A percentile compares a stretch with the other conserved stretches of the same genome.
These are phyloP conservation scores for Ramichloridium luteum DNA, from an alignment of 2,329 filamentous ascomycete species.

Conservation along the genomic window DNA sequence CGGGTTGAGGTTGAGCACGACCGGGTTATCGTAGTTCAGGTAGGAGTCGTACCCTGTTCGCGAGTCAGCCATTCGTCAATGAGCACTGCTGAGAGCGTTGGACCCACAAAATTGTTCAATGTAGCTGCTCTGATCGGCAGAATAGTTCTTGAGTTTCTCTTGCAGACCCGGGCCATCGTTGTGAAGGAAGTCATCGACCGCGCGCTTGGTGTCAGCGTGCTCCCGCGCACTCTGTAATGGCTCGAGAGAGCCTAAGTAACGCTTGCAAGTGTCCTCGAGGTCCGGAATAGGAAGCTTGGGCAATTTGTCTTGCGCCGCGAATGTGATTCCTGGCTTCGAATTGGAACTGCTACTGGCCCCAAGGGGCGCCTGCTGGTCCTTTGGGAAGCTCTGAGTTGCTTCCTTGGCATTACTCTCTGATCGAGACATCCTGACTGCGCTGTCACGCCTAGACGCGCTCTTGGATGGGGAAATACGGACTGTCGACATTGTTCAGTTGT, in stretches of 20 bases:
- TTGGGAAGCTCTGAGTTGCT: slow-evolving; percentile 35
- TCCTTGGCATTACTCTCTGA: slow-evolving; percentile 44
- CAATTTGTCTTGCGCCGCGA: slow-evolving; percentile 74
- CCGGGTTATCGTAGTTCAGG: slow-evolving; percentile 92
- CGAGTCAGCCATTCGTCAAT: slow-evolving; percentile 2
- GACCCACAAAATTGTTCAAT: slow-evolving; percentile 95
- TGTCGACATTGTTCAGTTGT: slow-evolving; percentile 39
- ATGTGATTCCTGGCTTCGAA: slow-evolving; percentile 66
- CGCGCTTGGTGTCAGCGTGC: slow-evolving; percentile 67
- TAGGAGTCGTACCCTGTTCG: slow-evolving; percentile 90
- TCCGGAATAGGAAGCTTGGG: slow-evolving; percentile 90
- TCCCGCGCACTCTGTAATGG: slow-evolving; percentile 73
- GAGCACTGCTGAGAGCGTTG: background rate
- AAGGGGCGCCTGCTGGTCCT: slow-evolving; percentile 37
- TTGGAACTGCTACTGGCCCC: slow-evolving; percentile 39
- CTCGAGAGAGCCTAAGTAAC: slow-evolving; percentile 65
- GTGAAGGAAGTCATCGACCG: slow-evolving; percentile 71
- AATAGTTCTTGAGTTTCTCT: slow-evolving; percentile 81
- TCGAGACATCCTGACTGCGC: slow-evolving; percentile 30
- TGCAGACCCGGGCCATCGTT: slow-evolving; percentile 74
- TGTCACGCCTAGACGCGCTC: slow-evolving; percentile 20
- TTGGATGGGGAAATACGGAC: slow-evolving; percentile 30
- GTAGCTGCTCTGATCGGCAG: slow-evolving; percentile 81
- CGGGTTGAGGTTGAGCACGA: slow-evolving; percentile 92
- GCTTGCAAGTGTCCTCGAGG: slow-evolving; percentile 62